These are phyloP conservation scores for Anacardium occidentale DNA, from an alignment of 345 rosid species.

Conservation along the genomic window DNA sequence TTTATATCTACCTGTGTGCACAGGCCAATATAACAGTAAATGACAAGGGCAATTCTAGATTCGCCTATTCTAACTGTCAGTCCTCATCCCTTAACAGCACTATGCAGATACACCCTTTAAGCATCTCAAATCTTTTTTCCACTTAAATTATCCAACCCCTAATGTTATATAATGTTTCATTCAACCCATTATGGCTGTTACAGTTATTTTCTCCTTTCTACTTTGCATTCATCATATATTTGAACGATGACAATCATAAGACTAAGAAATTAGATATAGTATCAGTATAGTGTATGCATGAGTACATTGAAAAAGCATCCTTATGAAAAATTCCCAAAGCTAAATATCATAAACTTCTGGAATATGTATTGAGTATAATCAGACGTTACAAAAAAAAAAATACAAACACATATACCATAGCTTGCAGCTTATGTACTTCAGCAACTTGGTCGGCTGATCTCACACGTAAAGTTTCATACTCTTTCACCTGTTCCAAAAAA, in stretches of 20 bases:
- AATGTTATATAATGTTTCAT: background rate
- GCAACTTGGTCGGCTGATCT: slow-evolving; percentile 59
- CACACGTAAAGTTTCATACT: slow-evolving; percentile 53
- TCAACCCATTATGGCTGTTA: background rate
- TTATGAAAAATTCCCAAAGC: background rate
- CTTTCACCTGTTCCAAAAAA: slow-evolving; percentile 56
- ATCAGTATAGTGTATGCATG: background rate
- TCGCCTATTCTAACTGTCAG: too few species aligned
- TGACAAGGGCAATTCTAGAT: too few species aligned
- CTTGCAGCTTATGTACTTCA: slow-evolving; percentile 60
- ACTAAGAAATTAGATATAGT: background rate
- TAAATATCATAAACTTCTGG: slow-evolving; percentile 2
- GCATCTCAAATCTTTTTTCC: background rate
- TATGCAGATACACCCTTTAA: background rate
- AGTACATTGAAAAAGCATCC: background rate
- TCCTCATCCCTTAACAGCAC: background rate
- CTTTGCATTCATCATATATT: background rate
- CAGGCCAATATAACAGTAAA: too few species aligned
- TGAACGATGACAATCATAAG: background rate
- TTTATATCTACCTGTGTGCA: too few species aligned
- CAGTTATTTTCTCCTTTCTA: background rate
- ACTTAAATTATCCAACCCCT: background rate
- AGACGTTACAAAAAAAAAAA: slow-evolving; percentile 19
- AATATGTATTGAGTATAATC: slow-evolving; percentile 1
- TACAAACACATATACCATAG: slow-evolving; percentile 50